Base-by-base conservation (phyloP, 2,329 filamentous ascomycete genomes). In the Aspergillus fructus region DNA sequence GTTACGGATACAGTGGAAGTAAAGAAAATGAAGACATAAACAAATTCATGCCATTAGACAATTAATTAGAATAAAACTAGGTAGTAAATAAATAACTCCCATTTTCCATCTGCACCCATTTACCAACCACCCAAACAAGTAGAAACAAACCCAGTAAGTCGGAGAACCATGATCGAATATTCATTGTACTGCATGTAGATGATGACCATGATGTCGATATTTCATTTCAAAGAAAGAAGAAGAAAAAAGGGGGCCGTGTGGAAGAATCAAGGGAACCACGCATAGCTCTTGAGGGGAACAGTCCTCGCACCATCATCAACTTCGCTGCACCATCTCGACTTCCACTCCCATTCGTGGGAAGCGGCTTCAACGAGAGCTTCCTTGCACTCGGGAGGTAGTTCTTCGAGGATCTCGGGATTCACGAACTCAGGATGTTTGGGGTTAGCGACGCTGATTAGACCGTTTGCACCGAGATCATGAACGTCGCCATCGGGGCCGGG, bases 301-400 rank as follows among this genome's bases (percentile, higher is more conserved):
- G 65, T 64, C 19, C 73, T 66, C 15, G 66, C 56, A 4, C 80
- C 81, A 67, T 85, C 84, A 9, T 81, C 74, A 37, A 73, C 79
- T 75, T 97, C 93, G 5, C 83, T 81, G 15, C 83, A 84, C 91
- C 92, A 96, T 61, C 81, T 83, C 33, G 75, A 78, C 71, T 90
- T 90, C 90, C 92, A 97, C 53, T 82, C 76, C 59, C 76, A 73
- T 73, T 96, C 90, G 54, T 82, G 80, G 11, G 76, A 76, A 51
- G 86, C 78, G 3, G 90, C 88, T 53, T 83, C 79, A 50, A 91
- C 80, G 61, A 96, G 92, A 0, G 90, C 89, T 39, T 80, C 77
- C 39, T 89, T 84, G 71, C 91, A 94, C 8, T 79, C 76, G 1
- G 68, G 61, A 1, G 79, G 78, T 23, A 81, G 66, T 47, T 78